These are phyloP conservation scores for Cadophora malorum DNA, from an alignment of 2,329 filamentous ascomycete species.

Conservation along the genomic window DNA sequence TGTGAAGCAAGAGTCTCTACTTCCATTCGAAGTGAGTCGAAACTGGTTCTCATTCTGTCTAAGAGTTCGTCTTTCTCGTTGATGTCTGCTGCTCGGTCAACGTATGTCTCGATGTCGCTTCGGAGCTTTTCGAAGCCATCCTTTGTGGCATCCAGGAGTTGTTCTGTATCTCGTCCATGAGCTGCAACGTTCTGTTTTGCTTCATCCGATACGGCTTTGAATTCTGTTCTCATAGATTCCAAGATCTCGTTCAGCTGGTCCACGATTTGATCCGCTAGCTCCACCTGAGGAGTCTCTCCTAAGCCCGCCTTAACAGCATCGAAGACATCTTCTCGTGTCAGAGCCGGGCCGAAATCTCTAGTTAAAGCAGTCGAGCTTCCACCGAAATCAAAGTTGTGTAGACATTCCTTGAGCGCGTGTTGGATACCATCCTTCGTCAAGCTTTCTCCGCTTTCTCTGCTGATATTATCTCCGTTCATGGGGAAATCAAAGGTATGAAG, in stretches of 20 bases:
- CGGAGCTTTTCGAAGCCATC: constrained; percentile 85
- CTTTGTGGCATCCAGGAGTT: constrained; percentile 85
- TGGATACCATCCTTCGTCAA: constrained; percentile 61
- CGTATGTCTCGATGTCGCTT: constrained; percentile 79
- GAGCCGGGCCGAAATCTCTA: constrained; percentile 60
- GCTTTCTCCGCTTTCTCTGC: constrained; percentile 60
- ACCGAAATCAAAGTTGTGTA: constrained; percentile 58
- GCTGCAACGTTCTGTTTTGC: constrained; percentile 80
- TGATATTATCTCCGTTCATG: constrained; percentile 59
- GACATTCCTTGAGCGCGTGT: constrained; percentile 63
- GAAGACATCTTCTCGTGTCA: constrained; percentile 61
- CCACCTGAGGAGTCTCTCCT: constrained; percentile 51
- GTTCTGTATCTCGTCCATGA: constrained; percentile 82
- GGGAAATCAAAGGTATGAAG: constrained; percentile 82
- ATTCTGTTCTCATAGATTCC: constrained; percentile 63
- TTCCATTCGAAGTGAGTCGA: constrained; percentile 27
- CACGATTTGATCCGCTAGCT: constrained; percentile 57
- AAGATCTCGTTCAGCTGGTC: constrained; percentile 69
- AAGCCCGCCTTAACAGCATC: constrained; percentile 65
- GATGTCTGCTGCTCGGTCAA: constrained; percentile 73
- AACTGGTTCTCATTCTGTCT: constrained; percentile 62
- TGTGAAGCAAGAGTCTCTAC: constrained; percentile 41
- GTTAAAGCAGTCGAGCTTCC: constrained; percentile 60
- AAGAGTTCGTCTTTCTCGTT: constrained; percentile 80
- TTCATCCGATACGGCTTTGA: constrained; percentile 65